phyloP scores from a whole-genome alignment of 202 grass and related monocot species.

The Digitaria exilis region DNA sequence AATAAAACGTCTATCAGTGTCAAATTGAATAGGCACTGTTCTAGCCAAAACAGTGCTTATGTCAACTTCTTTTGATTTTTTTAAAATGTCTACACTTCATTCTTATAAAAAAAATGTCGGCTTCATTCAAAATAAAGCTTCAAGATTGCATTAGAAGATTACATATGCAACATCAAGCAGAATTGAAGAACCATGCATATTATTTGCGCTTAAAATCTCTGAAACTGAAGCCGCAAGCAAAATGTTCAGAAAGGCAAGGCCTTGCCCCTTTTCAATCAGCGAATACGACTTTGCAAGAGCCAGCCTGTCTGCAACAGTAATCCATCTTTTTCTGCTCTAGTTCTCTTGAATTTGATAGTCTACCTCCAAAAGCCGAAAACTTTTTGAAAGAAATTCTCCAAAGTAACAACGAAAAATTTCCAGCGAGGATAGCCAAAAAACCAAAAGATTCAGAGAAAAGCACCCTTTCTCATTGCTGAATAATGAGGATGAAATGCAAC shows the following conservation, averaged over 20 bases:
- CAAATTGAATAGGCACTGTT: not conserved
- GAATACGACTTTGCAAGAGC: slow-evolving; percentile 19
- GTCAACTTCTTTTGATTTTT: not conserved
- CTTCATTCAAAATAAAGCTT: not conserved
- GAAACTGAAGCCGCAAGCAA: not conserved
- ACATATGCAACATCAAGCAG: not conserved
- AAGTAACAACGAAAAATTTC: slow-evolving; percentile 1
- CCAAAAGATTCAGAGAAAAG: slow-evolving; percentile 24
- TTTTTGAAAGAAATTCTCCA: not conserved
- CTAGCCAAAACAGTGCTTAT: not conserved
- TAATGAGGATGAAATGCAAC: not conserved
- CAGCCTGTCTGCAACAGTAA: slow-evolving; percentile 8
- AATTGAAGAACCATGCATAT: not conserved
- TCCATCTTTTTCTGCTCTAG: not conserved
- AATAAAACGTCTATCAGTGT: not conserved
- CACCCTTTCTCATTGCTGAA: not conserved
- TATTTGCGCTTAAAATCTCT: not conserved
- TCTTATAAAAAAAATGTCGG: not conserved
- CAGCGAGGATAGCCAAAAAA: slow-evolving; percentile 20
- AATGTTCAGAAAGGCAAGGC: not conserved
- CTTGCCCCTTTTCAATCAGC: not conserved
- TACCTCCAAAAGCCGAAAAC: slow-evolving; percentile 28
- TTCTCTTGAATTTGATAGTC: not conserved
- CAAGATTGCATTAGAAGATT: not conserved
- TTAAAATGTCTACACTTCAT: not conserved